Evolutionary conservation across 441 rosid species (phyloP), one percentile per base, ranked within the genome.

Genomic region (Adansonia rubrostipa): DNA sequence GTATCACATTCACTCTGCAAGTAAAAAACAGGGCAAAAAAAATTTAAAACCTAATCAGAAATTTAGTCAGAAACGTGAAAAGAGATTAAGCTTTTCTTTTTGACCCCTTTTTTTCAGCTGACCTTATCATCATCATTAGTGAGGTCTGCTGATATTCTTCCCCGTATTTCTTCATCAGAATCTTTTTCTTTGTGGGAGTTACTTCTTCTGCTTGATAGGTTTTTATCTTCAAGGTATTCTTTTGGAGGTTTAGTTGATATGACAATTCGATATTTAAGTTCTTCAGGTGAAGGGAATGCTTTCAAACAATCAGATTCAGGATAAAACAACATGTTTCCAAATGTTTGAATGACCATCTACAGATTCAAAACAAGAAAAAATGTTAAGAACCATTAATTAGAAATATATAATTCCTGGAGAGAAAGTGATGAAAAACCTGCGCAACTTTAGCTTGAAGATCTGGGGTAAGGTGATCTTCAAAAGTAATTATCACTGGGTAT

Each of bases 381-480:
- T 19, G 71, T 17, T 13, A 6, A 1, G 45, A 71, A 47, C 9
- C 10, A 62, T 10, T 36, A 22, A 47, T 47, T 6, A 63, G 22
- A 47, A 63, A 22, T n/a, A 17, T 63, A 44, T 4, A 11, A 11
- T 65, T 66, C 42, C 19, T 13, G 47, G 40, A 58, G 67, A 47
- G 8, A 22, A 45, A 68, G 51, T 2, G 42, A 13, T 7, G 61
- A 72, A 80, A 56, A 24, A 89, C 92, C 92, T 88, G 91, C 47
- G 93, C 93, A 20, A 87, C 92, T 87, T 83, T 91, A 54, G 89
- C 90, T 78, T 91, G 95, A 84, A 91, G 93, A 48, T 87, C 86
- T 44, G 91, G 75, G 19, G 92, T 89, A 61, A 91, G 90, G 64
- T 91, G 95, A 72, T 89, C 95, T 76, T 91, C 95, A 75, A 91